A percentile compares a stretch with the other conserved stretches of the same genome.
Evolutionary conservation across 2,329 filamentous ascomycete species (phyloP).

Genomic region (Annulohypoxylon truncatum): DNA sequence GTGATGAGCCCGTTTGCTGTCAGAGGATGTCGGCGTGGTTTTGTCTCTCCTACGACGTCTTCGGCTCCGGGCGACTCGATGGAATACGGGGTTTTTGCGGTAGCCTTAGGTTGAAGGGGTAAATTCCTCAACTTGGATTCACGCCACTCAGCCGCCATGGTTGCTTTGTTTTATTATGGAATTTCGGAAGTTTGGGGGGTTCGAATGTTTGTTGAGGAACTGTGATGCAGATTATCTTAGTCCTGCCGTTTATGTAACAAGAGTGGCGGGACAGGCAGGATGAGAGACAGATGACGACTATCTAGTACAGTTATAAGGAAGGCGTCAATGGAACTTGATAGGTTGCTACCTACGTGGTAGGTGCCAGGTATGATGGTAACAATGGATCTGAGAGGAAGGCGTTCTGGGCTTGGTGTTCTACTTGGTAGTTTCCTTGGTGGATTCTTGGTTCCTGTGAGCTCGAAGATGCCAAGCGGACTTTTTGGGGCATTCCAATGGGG

Average conservation of each 20-base stretch:
- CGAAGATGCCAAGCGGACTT: slow-evolving; percentile 22
- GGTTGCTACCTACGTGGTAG: neutral
- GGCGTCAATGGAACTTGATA: slow-evolving; percentile 2
- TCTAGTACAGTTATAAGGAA: slow-evolving; percentile 5
- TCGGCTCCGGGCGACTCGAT: slow-evolving; percentile 74
- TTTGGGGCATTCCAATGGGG: slow-evolving; percentile 22
- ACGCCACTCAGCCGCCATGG: slow-evolving; percentile 47
- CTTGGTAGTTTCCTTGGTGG: neutral
- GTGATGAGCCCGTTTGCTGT: slow-evolving; percentile 71
- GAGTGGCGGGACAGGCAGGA: neutral
- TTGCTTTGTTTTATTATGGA: slow-evolving; percentile 24
- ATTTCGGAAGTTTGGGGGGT: neutral
- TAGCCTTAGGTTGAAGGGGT: slow-evolving; percentile 58
- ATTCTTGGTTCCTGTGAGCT: slow-evolving; percentile 12
- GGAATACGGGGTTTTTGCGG: slow-evolving; percentile 73
- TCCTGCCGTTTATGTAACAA: neutral
- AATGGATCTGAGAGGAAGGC: slow-evolving; percentile 1
- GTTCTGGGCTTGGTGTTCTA: slow-evolving; percentile 7
- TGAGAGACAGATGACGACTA: neutral
- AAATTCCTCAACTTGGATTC: slow-evolving; percentile 47
- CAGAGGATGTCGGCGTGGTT: slow-evolving; percentile 73
- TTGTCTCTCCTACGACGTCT: slow-evolving; percentile 77
- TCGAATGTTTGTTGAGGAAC: neutral
- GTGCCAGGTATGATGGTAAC: neutral
- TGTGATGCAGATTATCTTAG: neutral